These are phyloP conservation scores for Aspergillus oerlinghausenensis DNA, from an alignment of 2,329 filamentous ascomycete genomes.

Conservation along the genomic window DNA sequence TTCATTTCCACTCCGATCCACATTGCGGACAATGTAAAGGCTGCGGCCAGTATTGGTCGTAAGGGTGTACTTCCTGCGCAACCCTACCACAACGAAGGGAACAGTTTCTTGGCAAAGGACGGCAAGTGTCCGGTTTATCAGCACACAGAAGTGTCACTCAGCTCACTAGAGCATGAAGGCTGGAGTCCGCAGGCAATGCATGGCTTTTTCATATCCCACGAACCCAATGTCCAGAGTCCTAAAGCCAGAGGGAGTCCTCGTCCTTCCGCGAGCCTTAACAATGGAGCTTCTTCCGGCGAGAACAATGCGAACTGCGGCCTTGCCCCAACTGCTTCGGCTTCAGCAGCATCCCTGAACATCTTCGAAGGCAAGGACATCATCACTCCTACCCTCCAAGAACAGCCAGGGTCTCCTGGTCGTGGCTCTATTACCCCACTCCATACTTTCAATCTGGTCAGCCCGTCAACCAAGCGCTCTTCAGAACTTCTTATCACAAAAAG, in stretches of 20 bases:
- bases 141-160: conserved; percentile 3
- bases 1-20: conserved; percentile 31
- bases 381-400: neutral
- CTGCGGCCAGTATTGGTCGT: conserved; percentile 5
- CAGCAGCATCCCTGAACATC: neutral
- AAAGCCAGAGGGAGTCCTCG: conserved; percentile 7
- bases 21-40: conserved; percentile 6
- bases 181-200: conserved; percentile 5
- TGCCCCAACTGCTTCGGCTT: neutral
- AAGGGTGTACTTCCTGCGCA: conserved; percentile 6
- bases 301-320: neutral
- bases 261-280: neutral
- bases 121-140: neutral
- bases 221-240: conserved; percentile 3
- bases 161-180: conserved; percentile 6
- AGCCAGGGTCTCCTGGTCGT: conserved; percentile 5
- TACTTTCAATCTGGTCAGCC: conserved; percentile 12
- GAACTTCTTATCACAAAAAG: conserved; percentile 23
- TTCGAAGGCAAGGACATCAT: neutral
- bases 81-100: conserved; percentile 3
- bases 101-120: conserved; percentile 1
- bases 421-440: neutral
- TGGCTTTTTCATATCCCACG: conserved; percentile 2
- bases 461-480: conserved; percentile 10
- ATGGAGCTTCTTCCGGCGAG: neutral